Conservation (phyloP, 164 flowering plant species). For the Sedum album region DNA sequence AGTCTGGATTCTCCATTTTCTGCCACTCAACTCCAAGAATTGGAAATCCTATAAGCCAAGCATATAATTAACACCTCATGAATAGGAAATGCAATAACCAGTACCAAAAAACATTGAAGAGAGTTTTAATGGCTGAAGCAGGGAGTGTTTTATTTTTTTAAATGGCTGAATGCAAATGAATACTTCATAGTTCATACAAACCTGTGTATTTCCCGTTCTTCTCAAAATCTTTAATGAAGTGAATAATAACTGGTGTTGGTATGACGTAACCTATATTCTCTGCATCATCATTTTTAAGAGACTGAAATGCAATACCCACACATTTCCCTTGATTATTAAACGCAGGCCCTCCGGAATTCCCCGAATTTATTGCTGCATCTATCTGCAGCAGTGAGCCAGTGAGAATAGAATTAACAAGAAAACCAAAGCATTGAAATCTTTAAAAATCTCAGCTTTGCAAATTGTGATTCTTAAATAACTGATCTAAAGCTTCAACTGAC, state of each 20-base stretch:
- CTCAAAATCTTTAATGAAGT: constrained; percentile 89
- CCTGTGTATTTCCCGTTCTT: constrained; percentile 91
- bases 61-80: neutral
- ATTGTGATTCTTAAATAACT: neutral
- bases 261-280: constrained; percentile 99
- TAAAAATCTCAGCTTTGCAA: neutral
- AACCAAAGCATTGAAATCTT: neutral
- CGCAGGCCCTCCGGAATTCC: constrained; percentile 99
- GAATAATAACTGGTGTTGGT: constrained; percentile 93
- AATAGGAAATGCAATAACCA: neutral
- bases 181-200: constrained; percentile 14
- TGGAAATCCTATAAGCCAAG: constrained; percentile 63
- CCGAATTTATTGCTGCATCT: constrained; percentile 98
- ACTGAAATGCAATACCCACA: constrained; percentile 98
- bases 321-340: constrained; percentile 86
- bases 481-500: neutral
- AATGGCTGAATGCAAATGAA: neutral
- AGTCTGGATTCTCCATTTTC: constrained; percentile 98
- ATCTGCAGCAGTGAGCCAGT: constrained; percentile 53
- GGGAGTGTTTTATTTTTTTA: no score
- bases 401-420: no score
- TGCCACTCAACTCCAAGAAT: constrained; percentile 98
- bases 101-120: neutral
- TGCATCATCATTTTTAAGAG: constrained; percentile 89
- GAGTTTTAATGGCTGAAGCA: no score